These are phyloP conservation scores for Monosporascus cannonballus DNA, from an alignment of 2,329 filamentous ascomycete genomes.

Conservation along the genomic window DNA sequence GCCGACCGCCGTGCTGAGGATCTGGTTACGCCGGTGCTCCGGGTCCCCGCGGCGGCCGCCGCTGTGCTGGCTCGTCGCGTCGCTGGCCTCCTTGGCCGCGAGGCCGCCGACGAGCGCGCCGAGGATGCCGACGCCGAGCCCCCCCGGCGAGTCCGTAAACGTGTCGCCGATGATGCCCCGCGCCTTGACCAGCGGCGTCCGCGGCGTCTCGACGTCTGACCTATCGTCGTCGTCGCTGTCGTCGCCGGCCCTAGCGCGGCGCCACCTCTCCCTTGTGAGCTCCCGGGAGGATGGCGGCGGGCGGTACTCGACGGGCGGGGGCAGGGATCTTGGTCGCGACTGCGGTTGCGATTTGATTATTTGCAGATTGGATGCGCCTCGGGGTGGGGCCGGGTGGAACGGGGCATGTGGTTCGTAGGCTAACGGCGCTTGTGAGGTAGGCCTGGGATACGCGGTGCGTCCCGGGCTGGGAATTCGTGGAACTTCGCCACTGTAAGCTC, in stretches of 20 bases:
- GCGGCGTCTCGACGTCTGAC: constrained; percentile 16
- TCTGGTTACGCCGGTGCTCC: constrained; percentile 26
- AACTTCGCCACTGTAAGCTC: constrained; percentile 9
- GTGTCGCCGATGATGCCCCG: constrained; percentile 36
- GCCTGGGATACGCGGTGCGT: constrained; percentile 11
- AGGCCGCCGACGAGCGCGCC: constrained; percentile 50
- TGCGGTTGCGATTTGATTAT: constrained; percentile 16
- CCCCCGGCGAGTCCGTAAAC: constrained; percentile 42
- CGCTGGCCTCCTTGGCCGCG: constrained; percentile 43
- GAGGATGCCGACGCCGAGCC: constrained; percentile 45
- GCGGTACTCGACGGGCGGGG: constrained; percentile 14
- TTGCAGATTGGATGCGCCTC: constrained; percentile 11
- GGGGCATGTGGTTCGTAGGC: constrained; percentile 38
- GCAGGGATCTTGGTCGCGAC: constrained; percentile 23
- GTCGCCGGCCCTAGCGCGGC: constrained; percentile 5
- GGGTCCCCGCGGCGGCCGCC: constrained; percentile 19
- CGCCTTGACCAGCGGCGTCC: constrained; percentile 34
- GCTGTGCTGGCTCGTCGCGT: constrained; percentile 29
- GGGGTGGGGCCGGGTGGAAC: constrained; percentile 11
- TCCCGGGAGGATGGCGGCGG: constrained; percentile 6
- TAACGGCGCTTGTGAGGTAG: constrained; percentile 12
- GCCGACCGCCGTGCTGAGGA: constrained; percentile 46
- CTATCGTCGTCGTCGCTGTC: constrained; percentile 19
- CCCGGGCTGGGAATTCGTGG: constrained; percentile 12
- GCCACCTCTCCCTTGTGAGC: constrained; percentile 7